Percentiles rank a stretch among this genome's conserved stretches.
phyloP scores from a whole-genome alignment of 1,139 yeast species.

The Nematodospora anomalae region DNA sequence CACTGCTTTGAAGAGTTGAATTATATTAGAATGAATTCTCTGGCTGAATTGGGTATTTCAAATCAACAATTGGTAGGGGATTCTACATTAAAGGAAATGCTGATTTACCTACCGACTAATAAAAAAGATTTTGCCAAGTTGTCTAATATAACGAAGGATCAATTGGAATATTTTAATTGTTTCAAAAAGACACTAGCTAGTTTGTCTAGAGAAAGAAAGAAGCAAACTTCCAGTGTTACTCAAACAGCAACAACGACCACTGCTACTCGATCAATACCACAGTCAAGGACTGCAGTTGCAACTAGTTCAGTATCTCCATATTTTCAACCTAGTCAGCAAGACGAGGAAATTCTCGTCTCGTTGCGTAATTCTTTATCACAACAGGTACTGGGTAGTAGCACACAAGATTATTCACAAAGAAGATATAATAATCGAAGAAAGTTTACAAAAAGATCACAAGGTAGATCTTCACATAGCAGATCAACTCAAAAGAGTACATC shows the following conservation, averaged over 20 bases:
- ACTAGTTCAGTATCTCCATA: constrained; percentile 14
- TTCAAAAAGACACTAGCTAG: constrained; percentile 46
- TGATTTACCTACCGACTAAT: constrained; percentile 53
- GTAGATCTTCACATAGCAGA: constrained; percentile 1
- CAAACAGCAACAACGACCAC: constrained; percentile 2
- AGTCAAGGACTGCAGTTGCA: not conserved
- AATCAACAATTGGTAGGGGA: constrained; percentile 48
- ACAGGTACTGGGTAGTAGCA: not conserved
- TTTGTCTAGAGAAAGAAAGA: constrained; percentile 35
- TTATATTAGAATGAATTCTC: constrained; percentile 43
- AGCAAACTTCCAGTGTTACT: constrained; percentile 7
- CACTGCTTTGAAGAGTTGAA: constrained; percentile 44
- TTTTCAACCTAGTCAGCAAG: constrained; percentile 9
- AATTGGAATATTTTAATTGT: constrained; percentile 42
- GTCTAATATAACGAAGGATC: constrained; percentile 39
- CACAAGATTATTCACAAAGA: not conserved
- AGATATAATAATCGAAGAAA: not conserved
- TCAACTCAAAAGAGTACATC: not conserved
- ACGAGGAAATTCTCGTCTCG: constrained; percentile 1
- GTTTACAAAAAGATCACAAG: not conserved
- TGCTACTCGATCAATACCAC: not conserved
- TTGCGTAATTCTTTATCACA: constrained; percentile 3
- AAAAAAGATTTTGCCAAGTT: constrained; percentile 50
- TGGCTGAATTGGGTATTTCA: constrained; percentile 41
- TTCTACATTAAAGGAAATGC: constrained; percentile 53